These are phyloP conservation scores for Pichia sp. DNA, from an alignment of 1,139 yeast genomes.

Conservation along the genomic window DNA sequence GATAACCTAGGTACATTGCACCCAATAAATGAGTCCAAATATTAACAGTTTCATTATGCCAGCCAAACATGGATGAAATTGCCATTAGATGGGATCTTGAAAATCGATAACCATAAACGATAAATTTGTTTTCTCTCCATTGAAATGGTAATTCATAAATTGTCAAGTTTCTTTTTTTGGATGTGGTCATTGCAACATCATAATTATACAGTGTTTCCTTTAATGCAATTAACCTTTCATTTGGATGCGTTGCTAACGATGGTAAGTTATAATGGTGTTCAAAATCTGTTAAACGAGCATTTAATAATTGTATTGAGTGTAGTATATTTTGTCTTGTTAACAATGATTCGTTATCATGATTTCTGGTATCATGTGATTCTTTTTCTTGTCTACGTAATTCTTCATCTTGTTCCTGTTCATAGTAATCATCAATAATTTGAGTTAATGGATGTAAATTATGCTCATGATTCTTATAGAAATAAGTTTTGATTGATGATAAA, in stretches of 20 bases:
- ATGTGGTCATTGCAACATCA: slow-evolving; percentile 50
- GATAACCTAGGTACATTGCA: slow-evolving; percentile 47
- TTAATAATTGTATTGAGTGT: slow-evolving; percentile 9
- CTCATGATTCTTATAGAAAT: slow-evolving; percentile 21
- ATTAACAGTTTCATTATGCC: slow-evolving; percentile 88
- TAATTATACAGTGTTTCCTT: slow-evolving; percentile 48
- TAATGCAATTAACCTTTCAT: slow-evolving; percentile 35
- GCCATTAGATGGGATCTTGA: slow-evolving; percentile 59
- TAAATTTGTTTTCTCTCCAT: slow-evolving; percentile 90
- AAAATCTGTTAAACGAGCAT: slow-evolving; percentile 23
- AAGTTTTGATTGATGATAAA: slow-evolving; percentile 21
- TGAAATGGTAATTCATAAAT: slow-evolving; percentile 85
- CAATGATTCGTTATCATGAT: neutral
- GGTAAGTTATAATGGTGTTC: slow-evolving; percentile 15
- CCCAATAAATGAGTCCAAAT: slow-evolving; percentile 92
- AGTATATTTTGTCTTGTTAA: slow-evolving; percentile 7
- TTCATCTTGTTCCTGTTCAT: slow-evolving; percentile 11
- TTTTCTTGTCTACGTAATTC: neutral
- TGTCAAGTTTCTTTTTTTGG: slow-evolving; percentile 55
- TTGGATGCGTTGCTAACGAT: slow-evolving; percentile 27
- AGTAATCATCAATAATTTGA: slow-evolving; percentile 47
- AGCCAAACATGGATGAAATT: slow-evolving; percentile 45
- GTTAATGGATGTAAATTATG: slow-evolving; percentile 32
- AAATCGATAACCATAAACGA: slow-evolving; percentile 80
- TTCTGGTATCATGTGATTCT: neutral